phyloP scores from a whole-genome alignment of 2,329 filamentous ascomycete species.

The Beauveria pseudobassiana region DNA sequence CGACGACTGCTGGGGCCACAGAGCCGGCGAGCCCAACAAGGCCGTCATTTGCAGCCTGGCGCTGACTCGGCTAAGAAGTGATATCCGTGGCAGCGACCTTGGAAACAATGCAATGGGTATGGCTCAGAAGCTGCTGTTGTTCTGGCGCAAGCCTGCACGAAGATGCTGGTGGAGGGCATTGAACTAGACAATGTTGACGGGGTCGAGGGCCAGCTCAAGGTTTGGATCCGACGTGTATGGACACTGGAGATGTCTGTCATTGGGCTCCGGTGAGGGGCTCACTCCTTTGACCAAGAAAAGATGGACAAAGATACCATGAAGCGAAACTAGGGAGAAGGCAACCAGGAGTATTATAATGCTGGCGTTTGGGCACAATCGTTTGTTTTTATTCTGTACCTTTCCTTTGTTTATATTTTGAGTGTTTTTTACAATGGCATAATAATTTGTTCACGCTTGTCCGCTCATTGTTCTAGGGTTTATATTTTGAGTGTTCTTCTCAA shows the following conservation, averaged over 20 bases:
- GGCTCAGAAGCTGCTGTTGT: constrained; percentile 94
- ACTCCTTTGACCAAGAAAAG: background rate
- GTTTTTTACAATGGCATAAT: background rate
- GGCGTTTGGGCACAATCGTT: constrained; percentile 10
- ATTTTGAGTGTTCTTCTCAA: no score
- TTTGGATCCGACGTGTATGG: constrained; percentile 98
- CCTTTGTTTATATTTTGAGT: background rate
- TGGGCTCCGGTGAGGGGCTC: constrained; percentile 56
- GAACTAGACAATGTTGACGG: constrained; percentile 86
- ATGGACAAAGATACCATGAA: constrained; percentile 6
- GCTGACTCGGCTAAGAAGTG: constrained; percentile 83
- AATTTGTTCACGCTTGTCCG: background rate
- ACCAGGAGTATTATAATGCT: constrained; percentile 7
- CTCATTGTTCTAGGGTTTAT: no score
- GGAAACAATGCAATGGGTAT: constrained; percentile 82
- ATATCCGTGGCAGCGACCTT: constrained; percentile 73
- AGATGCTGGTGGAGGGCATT: constrained; percentile 98
- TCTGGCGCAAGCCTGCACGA: constrained; percentile 94
- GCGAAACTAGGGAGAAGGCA: background rate
- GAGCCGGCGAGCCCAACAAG: constrained; percentile 96
- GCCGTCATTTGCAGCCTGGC: constrained; percentile 96
- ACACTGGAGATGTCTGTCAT: constrained; percentile 97
- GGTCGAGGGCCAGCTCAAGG: constrained; percentile 85
- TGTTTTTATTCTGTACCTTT: constrained; percentile 7
- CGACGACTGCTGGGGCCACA: constrained; percentile 91